Percentiles rank a stretch among this genome's conserved stretches.
Evolutionary conservation across 495 filamentous ascomycete genomes (phyloP).

Genomic region (Penicillium manginii): DNA sequence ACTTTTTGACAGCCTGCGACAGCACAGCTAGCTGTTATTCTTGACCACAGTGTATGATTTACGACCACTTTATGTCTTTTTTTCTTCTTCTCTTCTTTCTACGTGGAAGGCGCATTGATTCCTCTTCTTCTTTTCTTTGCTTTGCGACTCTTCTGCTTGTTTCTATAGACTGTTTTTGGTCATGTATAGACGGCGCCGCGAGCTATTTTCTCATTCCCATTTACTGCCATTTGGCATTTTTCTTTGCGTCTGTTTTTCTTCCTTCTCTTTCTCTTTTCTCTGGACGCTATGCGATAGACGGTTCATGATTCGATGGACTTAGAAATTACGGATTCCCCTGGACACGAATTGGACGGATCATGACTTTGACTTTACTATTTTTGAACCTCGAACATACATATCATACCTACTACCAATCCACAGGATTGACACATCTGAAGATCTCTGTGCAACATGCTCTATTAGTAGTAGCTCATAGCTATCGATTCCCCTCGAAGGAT

Average conservation of each 20-base stretch:
- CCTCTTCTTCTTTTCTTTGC: not conserved
- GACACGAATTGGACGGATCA: not conserved
- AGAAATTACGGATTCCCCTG: conserved; percentile 1
- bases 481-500: not conserved
- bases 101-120: not conserved
- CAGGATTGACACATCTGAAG: not conserved
- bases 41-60: conserved; percentile 2
- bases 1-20: conserved; percentile 5
- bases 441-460: not conserved
- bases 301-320: conserved; percentile 1
- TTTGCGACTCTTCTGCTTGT: not conserved
- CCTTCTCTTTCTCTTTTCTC: not conserved
- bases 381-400: not conserved
- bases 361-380: not conserved
- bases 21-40: not conserved
- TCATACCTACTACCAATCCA: not conserved
- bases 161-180: conserved; percentile 2
- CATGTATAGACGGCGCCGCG: not conserved
- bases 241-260: not conserved
- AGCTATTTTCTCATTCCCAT: not conserved
- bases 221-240: not conserved
- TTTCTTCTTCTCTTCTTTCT: not conserved
- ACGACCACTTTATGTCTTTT: conserved; percentile 9
- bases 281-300: not conserved
- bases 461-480: not conserved